Percentiles rank a stretch among this genome's conserved stretches.
These are phyloP conservation scores for Crataegus laevigata DNA, from an alignment of 306 rosid species.

Conservation along the genomic window DNA sequence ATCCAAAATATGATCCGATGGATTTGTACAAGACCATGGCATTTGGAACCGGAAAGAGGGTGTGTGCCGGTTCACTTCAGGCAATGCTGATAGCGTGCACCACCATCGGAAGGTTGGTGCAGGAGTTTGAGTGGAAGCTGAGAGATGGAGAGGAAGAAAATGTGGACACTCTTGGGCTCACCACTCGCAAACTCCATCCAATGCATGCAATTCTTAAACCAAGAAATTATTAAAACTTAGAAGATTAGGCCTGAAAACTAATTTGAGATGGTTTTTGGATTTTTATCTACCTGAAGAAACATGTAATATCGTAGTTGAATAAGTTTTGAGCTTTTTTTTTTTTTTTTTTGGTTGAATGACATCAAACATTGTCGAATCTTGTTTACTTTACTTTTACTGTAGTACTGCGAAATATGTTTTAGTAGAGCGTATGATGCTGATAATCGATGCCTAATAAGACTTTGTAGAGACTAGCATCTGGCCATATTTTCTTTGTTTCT, in stretches of 20 bases:
- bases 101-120: conserved; percentile 62
- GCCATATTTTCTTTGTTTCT: no score
- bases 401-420: neutral
- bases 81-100: conserved; percentile 57
- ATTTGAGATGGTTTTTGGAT: neutral
- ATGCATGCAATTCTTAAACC: conserved; percentile 46
- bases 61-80: conserved; percentile 82
- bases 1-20: conserved; percentile 42
- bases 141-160: conserved; percentile 62
- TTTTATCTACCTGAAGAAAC: neutral
- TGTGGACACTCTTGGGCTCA: conserved; percentile 72
- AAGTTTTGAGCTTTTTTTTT: no score
- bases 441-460: no score
- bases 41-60: conserved; percentile 94
- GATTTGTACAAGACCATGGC: conserved; percentile 92
- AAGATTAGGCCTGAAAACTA: neutral
- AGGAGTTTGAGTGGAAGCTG: conserved; percentile 72
- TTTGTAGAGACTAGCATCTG: no score
- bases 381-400: neutral
- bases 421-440: no score
- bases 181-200: conserved; percentile 73
- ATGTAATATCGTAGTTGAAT: neutral
- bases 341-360: no score
- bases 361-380: neutral
- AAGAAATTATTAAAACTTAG: conserved; percentile 20